A percentile compares a stretch with the other conserved stretches of the same genome.
Conservation (phyloP, 1,139 yeast genomes). For the Yamadazyma epiphylla region DNA sequence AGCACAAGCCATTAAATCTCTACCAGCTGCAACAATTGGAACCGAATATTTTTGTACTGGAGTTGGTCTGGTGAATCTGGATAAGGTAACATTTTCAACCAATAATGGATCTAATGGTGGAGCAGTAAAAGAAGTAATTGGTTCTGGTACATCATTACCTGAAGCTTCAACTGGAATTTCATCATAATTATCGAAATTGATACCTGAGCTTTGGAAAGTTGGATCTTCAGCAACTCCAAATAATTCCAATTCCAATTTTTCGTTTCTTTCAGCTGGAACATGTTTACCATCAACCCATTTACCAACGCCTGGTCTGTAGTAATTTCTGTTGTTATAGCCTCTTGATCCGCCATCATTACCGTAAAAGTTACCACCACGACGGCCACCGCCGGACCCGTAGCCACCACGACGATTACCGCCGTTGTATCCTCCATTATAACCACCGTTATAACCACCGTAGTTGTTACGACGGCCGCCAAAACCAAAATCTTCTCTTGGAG, state of each 20-base stretch:
- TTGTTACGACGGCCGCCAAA: conserved; percentile 24
- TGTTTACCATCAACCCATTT: conserved; percentile 87
- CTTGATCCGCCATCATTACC: conserved; percentile 25
- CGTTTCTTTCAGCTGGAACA: conserved; percentile 73
- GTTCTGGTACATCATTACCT: conserved; percentile 94
- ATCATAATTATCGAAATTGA: conserved; percentile 96
- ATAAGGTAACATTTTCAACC: conserved; percentile 80
- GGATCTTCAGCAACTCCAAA: conserved; percentile 88
- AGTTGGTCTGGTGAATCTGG: conserved; percentile 93
- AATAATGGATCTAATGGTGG: conserved; percentile 90
- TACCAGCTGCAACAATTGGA: conserved; percentile 91
- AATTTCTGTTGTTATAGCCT: conserved; percentile 10
- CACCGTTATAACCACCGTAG: conserved; percentile 11
- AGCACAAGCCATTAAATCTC: conserved; percentile 99
- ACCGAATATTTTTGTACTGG: conserved; percentile 99
- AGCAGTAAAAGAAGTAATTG: conserved; percentile 79
- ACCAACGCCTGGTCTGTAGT: conserved; percentile 51
- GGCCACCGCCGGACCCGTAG: conserved; percentile 17
- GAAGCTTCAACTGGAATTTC: conserved; percentile 98
- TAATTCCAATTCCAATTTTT: conserved; percentile 69
- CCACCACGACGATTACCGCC: conserved; percentile 23
- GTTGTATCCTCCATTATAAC: conserved; percentile 9
- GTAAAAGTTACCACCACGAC: conserved; percentile 24
- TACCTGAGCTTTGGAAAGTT: conserved; percentile 87
- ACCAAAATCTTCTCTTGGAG: conserved; percentile 23